Percentiles rank a stretch among this genome's conserved stretches.
These are phyloP conservation scores for Mallotus nudiflorus DNA, from an alignment of 345 rosid genomes.

Conservation along the genomic window DNA sequence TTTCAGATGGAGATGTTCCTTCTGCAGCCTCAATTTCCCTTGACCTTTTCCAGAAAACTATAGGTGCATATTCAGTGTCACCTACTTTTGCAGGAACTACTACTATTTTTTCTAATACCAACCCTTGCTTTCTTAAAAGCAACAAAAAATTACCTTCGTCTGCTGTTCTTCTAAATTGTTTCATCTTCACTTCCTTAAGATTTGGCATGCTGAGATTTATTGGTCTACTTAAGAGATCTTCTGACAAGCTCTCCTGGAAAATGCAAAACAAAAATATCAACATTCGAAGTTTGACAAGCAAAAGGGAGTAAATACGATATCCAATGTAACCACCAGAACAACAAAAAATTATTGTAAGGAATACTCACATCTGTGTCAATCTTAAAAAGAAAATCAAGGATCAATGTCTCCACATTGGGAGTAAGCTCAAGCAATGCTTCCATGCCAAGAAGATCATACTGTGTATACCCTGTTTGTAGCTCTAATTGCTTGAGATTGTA, in stretches of 20 bases:
- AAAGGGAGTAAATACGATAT: neutral
- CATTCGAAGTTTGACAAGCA: neutral
- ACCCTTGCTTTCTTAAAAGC: slow-evolving; percentile 9
- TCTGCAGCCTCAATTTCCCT: too few species aligned
- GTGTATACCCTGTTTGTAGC: slow-evolving; percentile 13
- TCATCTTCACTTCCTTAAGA: slow-evolving; percentile 15
- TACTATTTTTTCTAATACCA: slow-evolving; percentile 11
- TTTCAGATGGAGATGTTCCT: too few species aligned
- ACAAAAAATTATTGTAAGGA: neutral
- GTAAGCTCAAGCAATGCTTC: slow-evolving; percentile 13
- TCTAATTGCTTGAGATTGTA: slow-evolving; percentile 19
- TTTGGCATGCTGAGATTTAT: neutral
- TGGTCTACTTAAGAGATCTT: slow-evolving; percentile 10
- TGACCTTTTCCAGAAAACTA: neutral
- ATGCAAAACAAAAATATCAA: neutral
- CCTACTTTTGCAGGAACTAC: neutral
- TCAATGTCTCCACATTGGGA: slow-evolving; percentile 17
- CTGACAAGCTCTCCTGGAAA: slow-evolving; percentile 5
- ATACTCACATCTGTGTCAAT: slow-evolving; percentile 7
- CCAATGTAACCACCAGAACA: neutral
- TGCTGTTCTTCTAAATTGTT: neutral
- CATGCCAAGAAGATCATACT: slow-evolving; percentile 15
- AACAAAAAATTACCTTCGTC: neutral
- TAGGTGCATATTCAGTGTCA: neutral
- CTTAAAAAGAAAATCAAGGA: slow-evolving; percentile 14